Evolutionary conservation across 768 basidiomycete species (phyloP).

Genomic region (Mycena epipterygia): DNA sequence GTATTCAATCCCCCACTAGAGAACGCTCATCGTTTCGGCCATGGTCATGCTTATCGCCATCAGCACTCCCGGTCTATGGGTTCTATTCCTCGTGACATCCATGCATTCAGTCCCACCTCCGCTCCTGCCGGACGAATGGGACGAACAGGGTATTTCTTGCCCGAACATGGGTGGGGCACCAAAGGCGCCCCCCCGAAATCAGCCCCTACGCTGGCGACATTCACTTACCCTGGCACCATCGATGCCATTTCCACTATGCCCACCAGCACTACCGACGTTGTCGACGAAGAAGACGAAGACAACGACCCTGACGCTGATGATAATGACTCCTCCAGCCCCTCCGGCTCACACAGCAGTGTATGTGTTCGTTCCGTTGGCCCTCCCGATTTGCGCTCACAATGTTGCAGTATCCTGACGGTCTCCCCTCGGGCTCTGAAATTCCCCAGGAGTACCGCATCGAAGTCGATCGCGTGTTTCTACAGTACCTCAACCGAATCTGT

Average conservation of each 20-base stretch:
- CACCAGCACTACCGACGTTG: constrained; percentile 23
- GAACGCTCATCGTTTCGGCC: constrained; percentile 23
- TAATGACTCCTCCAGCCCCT: constrained; percentile 31
- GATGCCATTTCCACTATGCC: constrained; percentile 25
- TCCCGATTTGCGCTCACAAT: not conserved
- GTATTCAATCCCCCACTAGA: constrained; percentile 17
- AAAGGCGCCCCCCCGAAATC: constrained; percentile 32
- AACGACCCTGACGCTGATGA: constrained; percentile 46
- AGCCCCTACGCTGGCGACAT: constrained; percentile 37
- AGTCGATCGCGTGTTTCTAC: constrained; percentile 92
- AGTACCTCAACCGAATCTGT: constrained; percentile 89
- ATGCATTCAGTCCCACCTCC: constrained; percentile 15
- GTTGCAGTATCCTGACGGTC: constrained; percentile 31
- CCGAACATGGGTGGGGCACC: constrained; percentile 31
- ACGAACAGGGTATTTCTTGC: constrained; percentile 31
- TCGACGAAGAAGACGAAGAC: constrained; percentile 50
- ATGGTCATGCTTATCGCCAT: constrained; percentile 28
- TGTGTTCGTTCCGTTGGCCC: not conserved
- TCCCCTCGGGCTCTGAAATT: constrained; percentile 62
- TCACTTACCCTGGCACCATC: constrained; percentile 39
- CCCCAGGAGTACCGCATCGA: constrained; percentile 85
- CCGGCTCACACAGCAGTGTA: constrained; percentile 29
- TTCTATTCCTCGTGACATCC: constrained; percentile 34
- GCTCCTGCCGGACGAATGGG: constrained; percentile 34
- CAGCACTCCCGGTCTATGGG: constrained; percentile 37